phyloP scores from a whole-genome alignment of 495 filamentous ascomycete species.

The Penicillium bialowiezense region DNA sequence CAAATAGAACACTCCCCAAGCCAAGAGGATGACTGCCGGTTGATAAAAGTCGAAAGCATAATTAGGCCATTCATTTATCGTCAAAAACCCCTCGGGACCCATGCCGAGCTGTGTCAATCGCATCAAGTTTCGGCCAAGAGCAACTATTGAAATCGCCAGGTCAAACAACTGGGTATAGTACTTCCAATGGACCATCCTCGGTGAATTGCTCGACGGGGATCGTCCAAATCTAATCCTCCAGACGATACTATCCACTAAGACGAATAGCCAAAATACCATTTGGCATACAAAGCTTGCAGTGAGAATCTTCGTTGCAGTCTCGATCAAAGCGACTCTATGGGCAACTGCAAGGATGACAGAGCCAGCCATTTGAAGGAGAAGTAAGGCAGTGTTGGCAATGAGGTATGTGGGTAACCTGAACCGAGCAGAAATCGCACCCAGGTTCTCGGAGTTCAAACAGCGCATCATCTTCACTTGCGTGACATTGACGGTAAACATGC shows the following conservation, averaged over 20 bases:
- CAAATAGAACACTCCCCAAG: slow-evolving; percentile 10
- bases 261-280: slow-evolving; percentile 2
- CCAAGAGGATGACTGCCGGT: slow-evolving; percentile 1
- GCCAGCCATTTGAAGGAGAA: not conserved
- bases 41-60: slow-evolving; percentile 14
- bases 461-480: slow-evolving; percentile 2
- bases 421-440: not conserved
- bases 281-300: slow-evolving; percentile 9
- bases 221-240: slow-evolving; percentile 2
- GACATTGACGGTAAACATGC: slow-evolving; percentile 13
- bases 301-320: not conserved
- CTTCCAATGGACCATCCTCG: not conserved
- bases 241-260: slow-evolving; percentile 3
- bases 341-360: slow-evolving; percentile 1
- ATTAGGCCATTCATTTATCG: slow-evolving; percentile 9
- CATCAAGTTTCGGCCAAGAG: slow-evolving; percentile 8
- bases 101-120: slow-evolving; percentile 7
- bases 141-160: slow-evolving; percentile 4
- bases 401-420: not conserved
- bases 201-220: not conserved
- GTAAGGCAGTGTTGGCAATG: slow-evolving; percentile 1
- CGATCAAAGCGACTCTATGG: not conserved
- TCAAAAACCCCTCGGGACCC: slow-evolving; percentile 1
- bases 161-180: slow-evolving; percentile 8
- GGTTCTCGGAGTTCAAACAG: not conserved